A percentile compares a stretch with the other conserved stretches of the same genome.
phyloP scores from a whole-genome alignment of 2,329 filamentous ascomycete species.

The Aquanectria penicillioides region DNA sequence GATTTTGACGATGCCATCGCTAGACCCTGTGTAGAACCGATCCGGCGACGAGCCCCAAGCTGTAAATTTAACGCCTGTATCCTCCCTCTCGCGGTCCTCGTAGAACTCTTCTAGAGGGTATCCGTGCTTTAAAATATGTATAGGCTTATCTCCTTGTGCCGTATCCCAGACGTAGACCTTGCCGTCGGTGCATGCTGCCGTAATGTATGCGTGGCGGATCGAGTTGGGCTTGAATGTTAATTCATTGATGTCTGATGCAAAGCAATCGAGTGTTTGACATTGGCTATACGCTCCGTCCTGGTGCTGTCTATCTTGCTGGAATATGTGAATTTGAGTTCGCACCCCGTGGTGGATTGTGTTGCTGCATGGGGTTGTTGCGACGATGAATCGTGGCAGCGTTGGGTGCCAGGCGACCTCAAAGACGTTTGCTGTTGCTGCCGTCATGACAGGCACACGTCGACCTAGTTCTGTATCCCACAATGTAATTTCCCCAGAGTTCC shows the following conservation, averaged over 20 bases:
- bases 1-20: conserved; percentile 70
- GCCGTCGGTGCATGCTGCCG: conserved; percentile 70
- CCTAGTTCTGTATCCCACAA: conserved; percentile 64
- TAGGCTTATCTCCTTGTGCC: conserved; percentile 61
- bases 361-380: conserved; percentile 65
- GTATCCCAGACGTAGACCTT: conserved; percentile 73
- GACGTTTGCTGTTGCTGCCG: conserved; percentile 66
- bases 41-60: conserved; percentile 68
- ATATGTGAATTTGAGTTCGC: conserved; percentile 68
- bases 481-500: conserved; percentile 68
- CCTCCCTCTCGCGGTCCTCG: conserved; percentile 62
- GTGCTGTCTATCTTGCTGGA: conserved; percentile 46
- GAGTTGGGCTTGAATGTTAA: conserved; percentile 68
- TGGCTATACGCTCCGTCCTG: conserved; percentile 49
- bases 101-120: conserved; percentile 51
- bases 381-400: conserved; percentile 61
- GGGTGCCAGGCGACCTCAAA: conserved; percentile 75
- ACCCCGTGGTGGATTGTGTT: conserved; percentile 55
- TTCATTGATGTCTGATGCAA: conserved; percentile 70
- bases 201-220: conserved; percentile 60
- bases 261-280: conserved; percentile 67
- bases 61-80: conserved; percentile 71
- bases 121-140: conserved; percentile 66
- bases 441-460: conserved; percentile 57
- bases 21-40: conserved; percentile 71